Conservation (phyloP, 1,284 basidiomycete species). For the Meripilus lineatus region DNA sequence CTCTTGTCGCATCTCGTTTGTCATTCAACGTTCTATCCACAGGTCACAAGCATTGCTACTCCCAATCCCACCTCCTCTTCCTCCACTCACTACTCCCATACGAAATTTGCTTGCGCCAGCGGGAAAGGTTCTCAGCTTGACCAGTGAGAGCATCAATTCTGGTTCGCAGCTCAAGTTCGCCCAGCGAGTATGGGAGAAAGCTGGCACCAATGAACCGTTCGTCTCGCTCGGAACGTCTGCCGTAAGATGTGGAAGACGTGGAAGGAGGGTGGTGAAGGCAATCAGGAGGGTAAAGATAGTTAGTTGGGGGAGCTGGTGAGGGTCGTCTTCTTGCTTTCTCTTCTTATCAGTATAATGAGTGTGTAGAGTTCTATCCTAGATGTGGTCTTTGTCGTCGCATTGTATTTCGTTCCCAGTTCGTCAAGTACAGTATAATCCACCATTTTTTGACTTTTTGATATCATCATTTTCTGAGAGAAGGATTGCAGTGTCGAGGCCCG, state of each 20-base stretch:
- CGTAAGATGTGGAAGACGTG: conserved; percentile 25
- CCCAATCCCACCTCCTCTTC: conserved; percentile 20
- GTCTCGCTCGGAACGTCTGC: conserved; percentile 25
- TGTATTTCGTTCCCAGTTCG: too few species aligned
- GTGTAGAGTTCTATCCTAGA: too few species aligned
- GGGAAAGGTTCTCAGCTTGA: conserved; percentile 19
- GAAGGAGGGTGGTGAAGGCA: conserved; percentile 19
- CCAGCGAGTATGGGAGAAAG: conserved; percentile 25
- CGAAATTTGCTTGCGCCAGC: conserved; percentile 26
- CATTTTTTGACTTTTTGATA: too few species aligned
- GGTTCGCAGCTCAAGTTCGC: conserved; percentile 25
- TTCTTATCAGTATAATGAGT: too few species aligned
- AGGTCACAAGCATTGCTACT: conserved; percentile 20
- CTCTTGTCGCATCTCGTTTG: neutral
- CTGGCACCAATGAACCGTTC: conserved; percentile 25
- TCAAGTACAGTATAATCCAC: too few species aligned
- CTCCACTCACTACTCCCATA: conserved; percentile 18
- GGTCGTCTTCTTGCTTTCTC: neutral
- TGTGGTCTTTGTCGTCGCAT: too few species aligned
- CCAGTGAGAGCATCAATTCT: conserved; percentile 20
- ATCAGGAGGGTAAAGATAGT: conserved; percentile 6
- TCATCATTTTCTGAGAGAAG: too few species aligned
- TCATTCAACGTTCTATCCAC: conserved; percentile 9
- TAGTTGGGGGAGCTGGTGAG: neutral
- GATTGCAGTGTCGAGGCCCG: too few species aligned